These are phyloP conservation scores for Pichia cephalocereana DNA, from an alignment of 805 yeast species.

Conservation along the genomic window DNA sequence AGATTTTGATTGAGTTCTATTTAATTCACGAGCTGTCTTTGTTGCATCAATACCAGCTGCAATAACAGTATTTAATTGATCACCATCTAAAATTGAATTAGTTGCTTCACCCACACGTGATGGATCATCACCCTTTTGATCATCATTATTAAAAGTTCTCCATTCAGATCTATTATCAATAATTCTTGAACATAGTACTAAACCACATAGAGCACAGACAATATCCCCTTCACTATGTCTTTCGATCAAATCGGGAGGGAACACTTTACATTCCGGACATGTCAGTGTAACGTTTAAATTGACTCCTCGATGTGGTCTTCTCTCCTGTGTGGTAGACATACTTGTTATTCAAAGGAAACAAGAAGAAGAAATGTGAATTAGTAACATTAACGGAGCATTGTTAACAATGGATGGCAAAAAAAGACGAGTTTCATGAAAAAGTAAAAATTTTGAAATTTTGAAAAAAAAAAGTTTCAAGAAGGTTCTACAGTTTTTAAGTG, in stretches of 20 bases:
- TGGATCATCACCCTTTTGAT: conserved; percentile 97
- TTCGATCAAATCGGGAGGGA: conserved; percentile 92
- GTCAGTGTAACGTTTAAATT: conserved; percentile 82
- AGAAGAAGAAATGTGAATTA: not conserved
- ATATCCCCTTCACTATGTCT: conserved; percentile 96
- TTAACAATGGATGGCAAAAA: too few relatives aligned
- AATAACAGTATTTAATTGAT: conserved; percentile 86
- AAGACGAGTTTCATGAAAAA: too few relatives aligned
- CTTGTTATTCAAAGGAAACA: not conserved
- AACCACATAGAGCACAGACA: conserved; percentile 96
- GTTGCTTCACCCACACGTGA: conserved; percentile 99
- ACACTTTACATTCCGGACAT: conserved; percentile 94
- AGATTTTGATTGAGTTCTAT: conserved; percentile 80
- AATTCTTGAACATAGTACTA: conserved; percentile 82
- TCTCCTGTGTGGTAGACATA: conserved; percentile 9
- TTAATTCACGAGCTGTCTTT: conserved; percentile 81
- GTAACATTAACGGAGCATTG: too few relatives aligned
- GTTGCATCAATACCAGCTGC: conserved; percentile 80
- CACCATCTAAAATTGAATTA: conserved; percentile 84
- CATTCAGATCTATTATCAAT: conserved; percentile 96
- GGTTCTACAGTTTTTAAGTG: too few relatives aligned
- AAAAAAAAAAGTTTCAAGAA: too few relatives aligned
- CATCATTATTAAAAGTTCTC: conserved; percentile 97
- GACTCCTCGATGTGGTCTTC: conserved; percentile 40
- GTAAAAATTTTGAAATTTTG: too few relatives aligned